These are phyloP conservation scores for Daldinia sp. DNA, from an alignment of 2,329 filamentous ascomycete species.

Conservation along the genomic window DNA sequence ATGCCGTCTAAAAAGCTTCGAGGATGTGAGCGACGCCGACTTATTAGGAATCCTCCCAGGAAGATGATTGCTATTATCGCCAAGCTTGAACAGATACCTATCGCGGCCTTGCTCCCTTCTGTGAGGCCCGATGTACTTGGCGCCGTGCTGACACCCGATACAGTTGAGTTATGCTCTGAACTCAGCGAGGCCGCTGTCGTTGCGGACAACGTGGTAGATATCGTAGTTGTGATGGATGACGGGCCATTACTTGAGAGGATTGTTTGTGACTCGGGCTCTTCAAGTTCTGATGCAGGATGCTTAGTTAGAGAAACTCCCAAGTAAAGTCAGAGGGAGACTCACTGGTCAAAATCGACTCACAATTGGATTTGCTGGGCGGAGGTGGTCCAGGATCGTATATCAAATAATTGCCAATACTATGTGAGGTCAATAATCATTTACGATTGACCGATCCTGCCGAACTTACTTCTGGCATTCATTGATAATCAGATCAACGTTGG, in stretches of 20 bases:
- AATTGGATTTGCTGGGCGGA: constrained; percentile 13
- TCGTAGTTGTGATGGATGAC: constrained; percentile 7
- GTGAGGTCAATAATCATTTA: constrained; percentile 22
- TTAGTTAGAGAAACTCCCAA: neutral
- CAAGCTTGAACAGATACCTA: constrained; percentile 54
- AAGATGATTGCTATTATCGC: constrained; percentile 50
- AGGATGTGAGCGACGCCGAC: constrained; percentile 42
- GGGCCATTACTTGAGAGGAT: neutral
- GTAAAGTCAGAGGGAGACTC: constrained; percentile 7
- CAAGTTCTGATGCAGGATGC: neutral
- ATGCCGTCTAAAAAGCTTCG: constrained; percentile 34
- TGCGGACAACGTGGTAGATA: constrained; percentile 6
- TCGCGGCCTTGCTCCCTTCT: constrained; percentile 54
- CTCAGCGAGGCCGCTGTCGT: constrained; percentile 12
- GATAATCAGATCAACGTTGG: constrained; percentile 61
- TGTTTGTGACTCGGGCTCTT: neutral
- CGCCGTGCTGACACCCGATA: constrained; percentile 32
- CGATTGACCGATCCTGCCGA: neutral
- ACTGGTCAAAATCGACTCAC: constrained; percentile 9
- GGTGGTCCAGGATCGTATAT: constrained; percentile 42
- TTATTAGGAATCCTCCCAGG: constrained; percentile 51
- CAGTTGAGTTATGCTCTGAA: constrained; percentile 29
- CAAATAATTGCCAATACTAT: constrained; percentile 40
- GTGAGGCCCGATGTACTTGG: constrained; percentile 44
- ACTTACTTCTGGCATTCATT: constrained; percentile 60